phyloP scores from a whole-genome alignment of 2,329 filamentous ascomycete genomes.

The Ophiocordyceps sinensis region DNA sequence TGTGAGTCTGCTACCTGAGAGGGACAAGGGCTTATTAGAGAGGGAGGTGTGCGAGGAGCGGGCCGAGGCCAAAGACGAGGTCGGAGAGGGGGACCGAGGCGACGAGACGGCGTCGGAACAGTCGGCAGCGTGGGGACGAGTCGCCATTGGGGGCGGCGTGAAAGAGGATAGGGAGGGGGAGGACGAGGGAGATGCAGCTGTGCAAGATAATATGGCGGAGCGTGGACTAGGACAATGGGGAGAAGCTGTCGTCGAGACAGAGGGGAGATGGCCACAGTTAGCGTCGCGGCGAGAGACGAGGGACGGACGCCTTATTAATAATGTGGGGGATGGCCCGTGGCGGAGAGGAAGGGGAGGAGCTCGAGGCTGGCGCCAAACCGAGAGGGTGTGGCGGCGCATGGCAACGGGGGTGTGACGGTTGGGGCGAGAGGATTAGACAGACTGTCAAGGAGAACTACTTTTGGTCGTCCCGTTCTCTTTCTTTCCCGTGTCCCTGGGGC shows the following conservation, averaged over 20 bases:
- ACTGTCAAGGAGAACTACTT: not conserved
- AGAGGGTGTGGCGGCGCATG: conserved; percentile 8
- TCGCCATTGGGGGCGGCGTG: conserved; percentile 14
- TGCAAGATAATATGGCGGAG: not conserved
- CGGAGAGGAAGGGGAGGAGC: conserved; percentile 3
- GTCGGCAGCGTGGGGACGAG: conserved; percentile 28
- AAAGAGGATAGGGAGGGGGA: conserved; percentile 2
- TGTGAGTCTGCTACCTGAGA: conserved; percentile 35
- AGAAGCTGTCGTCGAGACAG: not conserved
- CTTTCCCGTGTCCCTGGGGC: too few species aligned
- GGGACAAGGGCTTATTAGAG: conserved; percentile 35
- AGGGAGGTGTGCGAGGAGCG: conserved; percentile 35
- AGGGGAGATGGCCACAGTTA: conserved; percentile 1
- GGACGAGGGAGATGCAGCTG: conserved; percentile 1
- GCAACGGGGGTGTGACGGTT: conserved; percentile 2
- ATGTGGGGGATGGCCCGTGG: conserved; percentile 5
- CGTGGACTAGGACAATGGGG: not conserved
- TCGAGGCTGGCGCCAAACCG: conserved; percentile 2
- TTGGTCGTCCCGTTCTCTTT: not conserved
- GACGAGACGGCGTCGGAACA: conserved; percentile 38
- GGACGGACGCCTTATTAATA: conserved; percentile 5
- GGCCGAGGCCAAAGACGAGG: conserved; percentile 29
- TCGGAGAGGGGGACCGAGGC: conserved; percentile 38
- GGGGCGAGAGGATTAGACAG: conserved; percentile 3
- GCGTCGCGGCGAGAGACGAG: not conserved